Evolutionary conservation across 2,329 filamentous ascomycete species (phyloP).

Genomic region (Botrytis pseudocinerea): DNA sequence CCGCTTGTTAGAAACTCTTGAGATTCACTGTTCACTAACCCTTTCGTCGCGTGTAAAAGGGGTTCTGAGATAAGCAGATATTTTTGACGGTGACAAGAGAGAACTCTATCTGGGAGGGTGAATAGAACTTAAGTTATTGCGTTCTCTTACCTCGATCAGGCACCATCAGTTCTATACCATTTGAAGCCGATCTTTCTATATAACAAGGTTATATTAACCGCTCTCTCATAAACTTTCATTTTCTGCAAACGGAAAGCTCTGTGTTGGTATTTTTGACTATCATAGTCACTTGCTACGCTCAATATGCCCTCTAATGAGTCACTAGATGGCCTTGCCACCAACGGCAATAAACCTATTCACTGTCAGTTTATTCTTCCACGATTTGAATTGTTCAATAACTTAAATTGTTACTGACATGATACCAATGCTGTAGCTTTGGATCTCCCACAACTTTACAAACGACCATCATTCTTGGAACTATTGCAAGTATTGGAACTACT

Average conservation of each 20-base stretch:
- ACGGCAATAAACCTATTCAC: slow-evolving; percentile 13
- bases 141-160: neutral
- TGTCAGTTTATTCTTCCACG: slow-evolving; percentile 5
- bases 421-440: slow-evolving; percentile 56
- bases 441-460: slow-evolving; percentile 80
- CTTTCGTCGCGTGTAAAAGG: neutral
- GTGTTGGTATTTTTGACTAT: neutral
- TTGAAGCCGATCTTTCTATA: neutral
- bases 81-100: neutral
- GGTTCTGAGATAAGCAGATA: neutral
- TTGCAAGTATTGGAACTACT: slow-evolving; percentile 66
- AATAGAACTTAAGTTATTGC: neutral
- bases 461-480: slow-evolving; percentile 65
- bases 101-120: neutral
- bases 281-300: neutral
- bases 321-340: neutral
- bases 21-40: neutral
- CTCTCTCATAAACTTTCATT: neutral
- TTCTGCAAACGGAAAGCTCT: neutral
- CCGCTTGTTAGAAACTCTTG: neutral
- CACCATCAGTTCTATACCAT: neutral
- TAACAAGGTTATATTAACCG: neutral
- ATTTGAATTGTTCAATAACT: neutral
- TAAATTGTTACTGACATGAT: neutral
- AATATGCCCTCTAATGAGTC: slow-evolving; percentile 13